phyloP scores from a whole-genome alignment of 306 rosid species.

The Inga leiocalycina region DNA sequence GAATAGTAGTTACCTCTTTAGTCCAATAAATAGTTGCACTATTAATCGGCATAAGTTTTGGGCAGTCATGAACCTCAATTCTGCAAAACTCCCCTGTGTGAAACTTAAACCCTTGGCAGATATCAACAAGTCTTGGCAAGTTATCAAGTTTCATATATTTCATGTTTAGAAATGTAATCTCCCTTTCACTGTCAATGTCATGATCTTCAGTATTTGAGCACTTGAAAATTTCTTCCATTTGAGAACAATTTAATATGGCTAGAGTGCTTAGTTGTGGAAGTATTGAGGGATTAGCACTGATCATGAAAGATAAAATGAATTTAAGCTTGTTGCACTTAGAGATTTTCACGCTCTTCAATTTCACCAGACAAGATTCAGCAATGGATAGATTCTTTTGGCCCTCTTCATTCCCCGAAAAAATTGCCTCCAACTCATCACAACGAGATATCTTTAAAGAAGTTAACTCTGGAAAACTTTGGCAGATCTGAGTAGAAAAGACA shows the following conservation, averaged over 20 bases:
- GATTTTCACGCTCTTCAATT: no score
- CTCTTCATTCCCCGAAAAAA: no score
- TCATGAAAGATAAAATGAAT: not conserved
- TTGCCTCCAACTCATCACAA: no score
- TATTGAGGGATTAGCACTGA: not conserved
- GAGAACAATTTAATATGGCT: not conserved
- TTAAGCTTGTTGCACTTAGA: no score
- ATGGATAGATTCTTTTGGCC: no score
- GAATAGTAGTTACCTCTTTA: not conserved
- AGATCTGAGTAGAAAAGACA: no score
- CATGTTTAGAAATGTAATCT: not conserved
- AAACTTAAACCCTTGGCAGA: not conserved
- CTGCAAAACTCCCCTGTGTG: not conserved
- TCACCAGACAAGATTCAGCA: no score
- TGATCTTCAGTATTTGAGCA: not conserved
- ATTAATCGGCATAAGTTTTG: not conserved
- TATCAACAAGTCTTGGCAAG: not conserved
- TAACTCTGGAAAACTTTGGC: no score
- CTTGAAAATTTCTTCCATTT: not conserved
- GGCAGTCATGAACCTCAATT: not conserved
- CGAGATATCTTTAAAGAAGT: no score
- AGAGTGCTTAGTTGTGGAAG: not conserved
- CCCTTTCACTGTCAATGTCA: no score
- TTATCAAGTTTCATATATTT: not conserved
- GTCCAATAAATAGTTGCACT: not conserved